Base-by-base conservation (phyloP, 2,329 filamentous ascomycete genomes). In the Aureobasidium sp. region DNA sequence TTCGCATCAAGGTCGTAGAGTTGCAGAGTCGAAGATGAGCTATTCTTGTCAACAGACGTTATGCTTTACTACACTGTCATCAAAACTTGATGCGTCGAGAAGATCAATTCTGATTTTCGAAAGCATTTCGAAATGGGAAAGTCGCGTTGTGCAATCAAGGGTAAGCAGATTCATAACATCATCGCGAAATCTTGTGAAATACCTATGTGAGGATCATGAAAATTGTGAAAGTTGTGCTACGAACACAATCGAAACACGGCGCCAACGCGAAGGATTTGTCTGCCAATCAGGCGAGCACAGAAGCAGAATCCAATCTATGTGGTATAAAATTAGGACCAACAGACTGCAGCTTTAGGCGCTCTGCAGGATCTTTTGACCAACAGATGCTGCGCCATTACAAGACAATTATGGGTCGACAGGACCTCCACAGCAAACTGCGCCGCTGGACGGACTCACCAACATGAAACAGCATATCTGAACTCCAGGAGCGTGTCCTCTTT, bases 281-380 rank as follows among this genome's bases (percentile, higher is more conserved):
- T n/a, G 10, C 51, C 53, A 55, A 55, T 31, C 23, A 40, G 40
- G 25, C 42, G 40, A 42, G 31, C n/a, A 45, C 29, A 59, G 55
- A 18, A 59, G 47, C 55, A 36, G 13, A 6, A 47, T 36, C 11
- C 42, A 59, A 59, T 59, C 16, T 47, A 47, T 25, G 16, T 25
- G 55, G 47, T 40, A 36, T 42, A 25, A 6, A 13, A 36, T 45
- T n/a, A 7, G 40, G 15, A 59, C 16, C 40, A 23, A 38, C 27
- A 18, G 29, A 59, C 27, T 16, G n/a, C n/a, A 47, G n/a, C 42
- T 25, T 53, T 36, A 59, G 55, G 55, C 55, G 55, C 55, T 27
- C 55, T 59, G 42, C 55, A 54, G 8, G 29, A 36, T 25, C 31
- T 18, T n/a, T n/a, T 29, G 31, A 36, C 29, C 25, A 38, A 38